Evolutionary conservation across 2,329 filamentous ascomycete species (phyloP), one percentile per base, ranked within the genome.

Genomic region (Arthrobotrys iridis): DNA sequence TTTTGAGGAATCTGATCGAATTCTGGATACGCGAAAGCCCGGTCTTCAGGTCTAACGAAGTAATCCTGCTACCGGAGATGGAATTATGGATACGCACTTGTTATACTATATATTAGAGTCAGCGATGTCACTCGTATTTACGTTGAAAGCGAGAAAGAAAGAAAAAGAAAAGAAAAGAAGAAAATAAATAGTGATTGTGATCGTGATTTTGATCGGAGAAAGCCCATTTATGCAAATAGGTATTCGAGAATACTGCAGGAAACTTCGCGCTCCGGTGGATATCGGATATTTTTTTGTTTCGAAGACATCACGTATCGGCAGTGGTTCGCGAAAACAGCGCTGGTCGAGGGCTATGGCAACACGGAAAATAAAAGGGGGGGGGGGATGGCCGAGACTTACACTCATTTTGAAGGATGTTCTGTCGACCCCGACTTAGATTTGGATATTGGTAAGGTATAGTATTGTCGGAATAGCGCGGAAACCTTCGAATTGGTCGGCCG

Each of bases 331-430:
- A 55, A 35, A n/a, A 35, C 18, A 18, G 50, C 50, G 50, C 50
- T n/a, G 48, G 15, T 35, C 4, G 50, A 37, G 28, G 30, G 1
- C 48, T n/a, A 15, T 22, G 24, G 52, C 64, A 68, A 68, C 66
- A 57, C 66, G 55, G 41, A 55, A 37, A 35, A 60, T 46, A 60
- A 62, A 71, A 37, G 66, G 66, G n/a, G n/a, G n/a, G n/a, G n/a
- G n/a, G n/a, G n/a, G n/a, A n/a, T n/a, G n/a, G 66, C 30, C 37
- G 22, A 37, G 43, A 71, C 66, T 62, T 71, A 71, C 66, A 46
- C 66, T 71, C 66, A 71, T 71, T 71, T 52, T 71, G 57, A 46
- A 60, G 66, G 50, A 57, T 67, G 20, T 20, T 15, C 24, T 22
- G 26, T 20, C 24, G 59, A 64, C 41, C 28, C n/a, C 28, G n/a